Evolutionary conservation across 495 filamentous ascomycete species (phyloP), one percentile per base, ranked within the genome.

Genomic region (Penicillium angulare): DNA sequence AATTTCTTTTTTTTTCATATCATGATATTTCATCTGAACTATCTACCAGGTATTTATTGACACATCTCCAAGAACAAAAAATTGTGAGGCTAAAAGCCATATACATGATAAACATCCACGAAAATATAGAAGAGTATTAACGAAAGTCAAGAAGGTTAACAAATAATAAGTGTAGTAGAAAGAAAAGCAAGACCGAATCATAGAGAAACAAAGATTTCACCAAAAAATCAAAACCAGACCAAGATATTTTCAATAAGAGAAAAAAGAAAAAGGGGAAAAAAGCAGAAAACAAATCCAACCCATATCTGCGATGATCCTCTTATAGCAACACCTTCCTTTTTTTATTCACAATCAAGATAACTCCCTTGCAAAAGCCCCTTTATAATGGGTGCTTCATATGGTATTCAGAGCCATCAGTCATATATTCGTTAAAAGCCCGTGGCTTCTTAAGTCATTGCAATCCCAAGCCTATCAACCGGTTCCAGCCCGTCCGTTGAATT

Each of bases 321-420:
- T 21, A 18, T 32, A 23, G 17, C 23, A 46, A 56, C 49, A 57
- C 55, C 45, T 23, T 31, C 50, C 47, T 32, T 33, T 55, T 64
- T 63, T 57, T 53, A 55, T 54, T 43, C 50, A 53, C 50, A 47
- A 41, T 16, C 12, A 56, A 33, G 31, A 46, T 34, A 63, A 64
- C 57, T 61, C 61, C 60, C 26, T 5, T 46, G 48, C 38, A 46
- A 52, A 60, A 55, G 43, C 45, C 53, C 48, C 44, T 47, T 35
- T 51, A 47, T 54, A 51, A 16, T 32, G 43, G 40, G 53, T 49
- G 53, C 49, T 50, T 53, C 29, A 45, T 53, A 46, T 63, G 51
- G 33, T 40, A 49, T 29, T 53, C 52, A 53, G 35, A 61, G 57
- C 61, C 61, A 61, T 64, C 46, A 64, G 52, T 64, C 61, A 52